Evolutionary conservation across 768 basidiomycete species (phyloP).

Genomic region (Candolleomyces eurysporus): DNA sequence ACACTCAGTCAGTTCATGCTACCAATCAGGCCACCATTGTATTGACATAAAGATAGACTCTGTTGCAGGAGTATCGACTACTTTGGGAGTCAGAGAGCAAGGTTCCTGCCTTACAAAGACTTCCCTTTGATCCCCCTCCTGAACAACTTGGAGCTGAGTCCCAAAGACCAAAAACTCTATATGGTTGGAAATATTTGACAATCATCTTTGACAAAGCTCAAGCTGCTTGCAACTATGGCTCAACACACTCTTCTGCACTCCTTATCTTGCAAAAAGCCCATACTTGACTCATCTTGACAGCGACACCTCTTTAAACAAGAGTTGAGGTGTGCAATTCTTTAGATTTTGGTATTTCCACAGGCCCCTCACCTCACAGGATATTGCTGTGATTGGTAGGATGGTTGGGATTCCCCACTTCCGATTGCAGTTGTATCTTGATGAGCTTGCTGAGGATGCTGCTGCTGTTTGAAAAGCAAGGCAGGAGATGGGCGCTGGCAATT

Average conservation of each 20-base stretch:
- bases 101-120: background rate
- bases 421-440: conserved; percentile 1
- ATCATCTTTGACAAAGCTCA: conserved; percentile 8
- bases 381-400: conserved; percentile 5
- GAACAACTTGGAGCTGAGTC: background rate
- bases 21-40: background rate
- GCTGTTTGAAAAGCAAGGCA: background rate
- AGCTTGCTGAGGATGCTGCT: background rate
- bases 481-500: background rate
- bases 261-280: background rate
- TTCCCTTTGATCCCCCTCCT: background rate
- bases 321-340: conserved; percentile 14
- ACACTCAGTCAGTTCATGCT: conserved; percentile 18
- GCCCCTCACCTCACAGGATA: conserved; percentile 4
- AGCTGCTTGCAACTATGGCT: background rate
- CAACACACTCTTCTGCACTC: background rate
- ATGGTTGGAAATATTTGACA: background rate
- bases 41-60: background rate
- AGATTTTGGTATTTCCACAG: background rate
- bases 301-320: conserved; percentile 26
- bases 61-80: background rate
- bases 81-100: background rate
- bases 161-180: background rate
- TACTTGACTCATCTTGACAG: conserved; percentile 20
- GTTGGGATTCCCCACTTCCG: conserved; percentile 10